phyloP scores from a whole-genome alignment of 2,329 filamentous ascomycete species.

The Xylariaceae sp. region DNA sequence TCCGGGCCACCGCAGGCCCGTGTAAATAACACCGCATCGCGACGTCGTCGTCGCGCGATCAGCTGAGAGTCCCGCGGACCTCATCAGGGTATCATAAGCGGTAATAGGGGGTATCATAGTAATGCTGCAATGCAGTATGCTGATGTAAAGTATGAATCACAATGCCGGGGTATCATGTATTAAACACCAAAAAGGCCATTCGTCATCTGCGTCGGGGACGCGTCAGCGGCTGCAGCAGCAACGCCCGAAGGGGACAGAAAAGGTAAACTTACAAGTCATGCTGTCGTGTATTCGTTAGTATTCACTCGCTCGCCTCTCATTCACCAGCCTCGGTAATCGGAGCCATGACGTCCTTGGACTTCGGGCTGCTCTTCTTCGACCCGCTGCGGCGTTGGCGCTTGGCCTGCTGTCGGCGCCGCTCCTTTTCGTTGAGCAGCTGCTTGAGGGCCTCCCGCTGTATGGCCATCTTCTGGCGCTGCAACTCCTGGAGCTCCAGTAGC shows the following conservation, averaged over 20 bases:
- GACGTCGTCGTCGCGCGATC: neutral
- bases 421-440: slow-evolving; percentile 51
- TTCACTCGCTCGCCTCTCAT: slow-evolving; percentile 28
- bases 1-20: too few species aligned
- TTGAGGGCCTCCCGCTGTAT: slow-evolving; percentile 51
- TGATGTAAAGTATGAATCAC: neutral
- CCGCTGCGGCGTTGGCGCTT: slow-evolving; percentile 28
- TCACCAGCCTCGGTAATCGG: slow-evolving; percentile 51
- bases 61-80: neutral
- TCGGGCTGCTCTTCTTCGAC: slow-evolving; percentile 36
- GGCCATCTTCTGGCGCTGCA: slow-evolving; percentile 48
- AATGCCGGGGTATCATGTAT: slow-evolving; percentile 19
- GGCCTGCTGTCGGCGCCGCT: slow-evolving; percentile 43
- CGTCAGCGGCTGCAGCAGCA: slow-evolving; percentile 1
- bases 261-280: slow-evolving; percentile 28
- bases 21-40: neutral
- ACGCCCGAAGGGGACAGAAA: neutral
- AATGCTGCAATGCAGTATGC: neutral
- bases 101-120: slow-evolving; percentile 5
- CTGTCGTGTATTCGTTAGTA: slow-evolving; percentile 26
- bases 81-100: neutral
- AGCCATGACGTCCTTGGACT: slow-evolving; percentile 49
- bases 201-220: slow-evolving; percentile 7
- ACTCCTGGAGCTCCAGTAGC: slow-evolving; percentile 46
- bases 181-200: slow-evolving; percentile 1